Evolutionary conservation across 1,284 basidiomycete species (phyloP).

Genomic region (Moesziomyces globuligerus): DNA sequence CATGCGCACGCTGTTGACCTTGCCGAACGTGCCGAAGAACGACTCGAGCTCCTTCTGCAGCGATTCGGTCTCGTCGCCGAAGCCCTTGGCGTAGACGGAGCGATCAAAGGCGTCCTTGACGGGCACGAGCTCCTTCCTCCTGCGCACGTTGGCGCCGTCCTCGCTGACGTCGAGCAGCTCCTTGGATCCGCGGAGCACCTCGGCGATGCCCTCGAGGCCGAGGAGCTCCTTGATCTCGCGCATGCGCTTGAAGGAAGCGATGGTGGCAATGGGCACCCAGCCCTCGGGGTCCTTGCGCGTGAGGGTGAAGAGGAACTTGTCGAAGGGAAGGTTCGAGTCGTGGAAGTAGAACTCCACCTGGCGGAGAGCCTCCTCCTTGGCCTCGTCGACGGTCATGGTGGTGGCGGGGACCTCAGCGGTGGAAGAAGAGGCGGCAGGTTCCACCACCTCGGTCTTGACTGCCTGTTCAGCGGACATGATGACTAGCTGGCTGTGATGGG

Average conservation of each 20-base stretch:
- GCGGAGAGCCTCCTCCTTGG: constrained; percentile 51
- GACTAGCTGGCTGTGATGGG: neutral
- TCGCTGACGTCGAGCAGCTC: constrained; percentile 80
- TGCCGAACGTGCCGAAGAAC: constrained; percentile 85
- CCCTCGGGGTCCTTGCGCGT: constrained; percentile 71
- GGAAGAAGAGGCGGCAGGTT: constrained; percentile 18
- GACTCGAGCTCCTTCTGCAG: constrained; percentile 82
- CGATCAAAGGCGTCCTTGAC: constrained; percentile 63
- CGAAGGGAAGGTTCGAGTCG: constrained; percentile 87
- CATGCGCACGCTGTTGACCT: constrained; percentile 86
- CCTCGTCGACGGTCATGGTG: constrained; percentile 49
- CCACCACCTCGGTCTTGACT: constrained; percentile 17
- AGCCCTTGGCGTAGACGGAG: constrained; percentile 77
- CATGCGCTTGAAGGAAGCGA: constrained; percentile 97
- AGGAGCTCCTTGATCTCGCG: constrained; percentile 69
- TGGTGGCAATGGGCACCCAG: constrained; percentile 88
- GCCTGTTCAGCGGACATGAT: constrained; percentile 37
- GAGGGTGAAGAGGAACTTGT: constrained; percentile 87
- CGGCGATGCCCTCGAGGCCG: constrained; percentile 53
- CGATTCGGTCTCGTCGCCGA: constrained; percentile 78
- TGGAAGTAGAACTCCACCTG: constrained; percentile 91
- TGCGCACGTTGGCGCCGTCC: constrained; percentile 77
- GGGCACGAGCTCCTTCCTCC: constrained; percentile 71
- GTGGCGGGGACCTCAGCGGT: constrained; percentile 11
- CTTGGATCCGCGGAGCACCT: constrained; percentile 46